These are phyloP conservation scores for Allomyces arbusculus DNA, from an alignment of 192 early-diverging fungal genomes.

Conservation along the genomic window DNA sequence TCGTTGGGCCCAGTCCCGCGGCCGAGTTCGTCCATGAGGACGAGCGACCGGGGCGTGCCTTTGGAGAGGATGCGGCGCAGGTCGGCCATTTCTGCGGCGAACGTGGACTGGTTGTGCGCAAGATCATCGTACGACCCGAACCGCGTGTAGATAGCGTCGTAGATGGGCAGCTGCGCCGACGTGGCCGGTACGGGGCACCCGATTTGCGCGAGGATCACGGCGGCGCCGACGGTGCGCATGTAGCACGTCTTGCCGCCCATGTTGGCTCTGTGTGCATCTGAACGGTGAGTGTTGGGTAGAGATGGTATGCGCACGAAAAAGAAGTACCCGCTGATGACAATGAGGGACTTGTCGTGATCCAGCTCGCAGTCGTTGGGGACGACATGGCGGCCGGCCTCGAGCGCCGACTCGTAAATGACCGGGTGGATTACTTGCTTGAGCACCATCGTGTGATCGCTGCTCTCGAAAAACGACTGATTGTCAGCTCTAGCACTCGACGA, in stretches of 20 bases:
- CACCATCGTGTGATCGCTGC: too few relatives aligned
- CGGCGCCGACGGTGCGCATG: background rate
- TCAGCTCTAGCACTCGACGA: too few relatives aligned
- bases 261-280: background rate
- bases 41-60: conserved; percentile 71
- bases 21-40: conserved; percentile 94
- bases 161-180: conserved; percentile 30
- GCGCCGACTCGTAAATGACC: too few relatives aligned
- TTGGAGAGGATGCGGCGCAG: conserved; percentile 77
- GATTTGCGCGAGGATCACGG: background rate
- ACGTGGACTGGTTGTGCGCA: conserved; percentile 81
- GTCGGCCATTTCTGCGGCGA: conserved; percentile 93
- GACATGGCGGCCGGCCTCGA: too few relatives aligned
- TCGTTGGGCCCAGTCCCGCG: conserved; percentile 91
- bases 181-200: background rate
- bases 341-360: too few relatives aligned
- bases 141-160: conserved; percentile 90
- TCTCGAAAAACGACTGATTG: too few relatives aligned
- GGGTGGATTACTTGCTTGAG: too few relatives aligned
- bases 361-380: too few relatives aligned
- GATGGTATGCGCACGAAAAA: too few relatives aligned
- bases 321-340: too few relatives aligned
- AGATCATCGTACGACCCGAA: conserved; percentile 97
- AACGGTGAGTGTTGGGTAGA: too few relatives aligned
- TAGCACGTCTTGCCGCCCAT: background rate